These are phyloP conservation scores for Aspergillus ruber DNA, from an alignment of 2,329 filamentous ascomycete species.

Conservation along the genomic window DNA sequence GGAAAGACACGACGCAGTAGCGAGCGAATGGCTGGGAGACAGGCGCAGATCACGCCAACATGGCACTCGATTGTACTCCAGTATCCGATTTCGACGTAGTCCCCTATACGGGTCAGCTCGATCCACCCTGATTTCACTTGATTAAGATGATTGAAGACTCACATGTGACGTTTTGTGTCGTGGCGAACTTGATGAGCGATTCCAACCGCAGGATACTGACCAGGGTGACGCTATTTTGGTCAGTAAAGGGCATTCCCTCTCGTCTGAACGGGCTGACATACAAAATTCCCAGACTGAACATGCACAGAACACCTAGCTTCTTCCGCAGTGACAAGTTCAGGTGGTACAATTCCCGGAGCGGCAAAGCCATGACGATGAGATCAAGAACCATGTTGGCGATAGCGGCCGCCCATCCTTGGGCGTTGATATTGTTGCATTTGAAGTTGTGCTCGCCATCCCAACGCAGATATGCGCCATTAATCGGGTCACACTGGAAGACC, in stretches of 20 bases:
- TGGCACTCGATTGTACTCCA: constrained; percentile 27
- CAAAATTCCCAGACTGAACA: constrained; percentile 35
- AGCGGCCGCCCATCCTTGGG: constrained; percentile 32
- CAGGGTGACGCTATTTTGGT: constrained; percentile 34
- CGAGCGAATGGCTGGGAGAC: constrained; percentile 28
- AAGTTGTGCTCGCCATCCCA: constrained; percentile 32
- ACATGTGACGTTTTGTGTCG: constrained; percentile 37
- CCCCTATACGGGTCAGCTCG: constrained; percentile 15
- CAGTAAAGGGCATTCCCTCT: background rate
- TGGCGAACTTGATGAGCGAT: constrained; percentile 38
- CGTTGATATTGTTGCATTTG: constrained; percentile 31
- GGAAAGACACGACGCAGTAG: constrained; percentile 34
- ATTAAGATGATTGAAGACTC: constrained; percentile 1
- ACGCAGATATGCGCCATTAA: constrained; percentile 34
- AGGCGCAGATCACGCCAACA: constrained; percentile 26
- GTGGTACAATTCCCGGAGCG: constrained; percentile 20
- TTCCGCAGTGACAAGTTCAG: constrained; percentile 22
- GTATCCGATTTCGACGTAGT: constrained; percentile 23
- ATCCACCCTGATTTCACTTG: no score
- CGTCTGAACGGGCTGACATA: constrained; percentile 11
- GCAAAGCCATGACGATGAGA: constrained; percentile 22
- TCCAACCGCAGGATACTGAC: constrained; percentile 41
- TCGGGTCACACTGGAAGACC: constrained; percentile 32
- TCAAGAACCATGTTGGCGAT: constrained; percentile 27
- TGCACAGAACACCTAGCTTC: constrained; percentile 26